Evolutionary conservation across 306 rosid species (phyloP), one percentile per base, ranked within the genome.

Genomic region (Luffa aegyptiaca): DNA sequence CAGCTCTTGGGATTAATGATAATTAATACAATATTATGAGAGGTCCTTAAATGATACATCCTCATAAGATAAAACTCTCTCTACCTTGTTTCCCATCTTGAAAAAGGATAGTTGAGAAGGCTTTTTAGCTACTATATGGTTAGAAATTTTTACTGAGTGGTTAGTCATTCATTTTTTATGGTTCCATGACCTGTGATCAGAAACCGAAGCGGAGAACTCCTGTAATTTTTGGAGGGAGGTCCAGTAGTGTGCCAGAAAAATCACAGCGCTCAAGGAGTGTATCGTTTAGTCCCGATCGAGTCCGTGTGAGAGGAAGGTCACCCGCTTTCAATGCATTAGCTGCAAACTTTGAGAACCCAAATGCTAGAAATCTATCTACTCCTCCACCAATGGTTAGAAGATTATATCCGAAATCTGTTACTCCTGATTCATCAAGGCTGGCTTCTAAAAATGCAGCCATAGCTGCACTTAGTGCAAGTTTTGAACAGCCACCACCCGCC

Each of bases 261-360:
- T 84, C 97, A 55, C 98, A 90, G 86, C 97, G 98, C 66, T 91
- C 98, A 18, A 91, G 99, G 78, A 96, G 99, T 82, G 87, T 96
- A 89, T 96, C 97, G 42, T 93, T 89, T 53, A 91, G 96, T 80
- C 92, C 99, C 14, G 99, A 96, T 53, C 96, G 96, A 80, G 94
- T 85, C 44, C 97, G 99, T 76, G 98, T 88, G 79, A 86, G 99
- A 85, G 99, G 99, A 20, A 90, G 99, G 82, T 96, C 99, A 75
- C 99, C 99, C 36, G 98, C 99, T 81, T 96, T 96, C 84, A 96
- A 89, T 82, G 94, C 96, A 39, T 75, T 96, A 69, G 98, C 99
- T 82, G 97, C 99, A 81, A 89, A 78, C 78, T 96, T 96, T 76
- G 99, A 96, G 87, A 89, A 57, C 79, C 76, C 93, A 46, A 91